Percentiles rank a stretch among this genome's conserved stretches.
Evolutionary conservation across 2,329 filamentous ascomycete species (phyloP).

Genomic region (Penicillium sp.): DNA sequence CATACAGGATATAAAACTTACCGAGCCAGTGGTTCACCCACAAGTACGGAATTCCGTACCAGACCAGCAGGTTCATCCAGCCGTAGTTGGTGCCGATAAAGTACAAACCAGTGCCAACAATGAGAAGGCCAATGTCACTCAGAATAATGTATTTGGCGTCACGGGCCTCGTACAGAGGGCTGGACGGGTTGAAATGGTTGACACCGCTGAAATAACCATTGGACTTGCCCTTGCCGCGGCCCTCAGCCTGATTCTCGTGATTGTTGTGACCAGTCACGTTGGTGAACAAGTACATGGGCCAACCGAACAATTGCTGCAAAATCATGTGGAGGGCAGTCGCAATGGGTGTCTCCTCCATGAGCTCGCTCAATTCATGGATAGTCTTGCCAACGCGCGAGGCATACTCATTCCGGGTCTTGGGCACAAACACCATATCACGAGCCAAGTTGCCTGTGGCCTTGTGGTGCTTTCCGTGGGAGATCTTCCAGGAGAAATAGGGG

Average conservation of each 20-base stretch:
- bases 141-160: constrained; percentile 81
- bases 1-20: constrained; percentile 49
- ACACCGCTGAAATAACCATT: constrained; percentile 77
- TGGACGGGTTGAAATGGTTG: constrained; percentile 88
- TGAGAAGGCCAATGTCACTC: constrained; percentile 73
- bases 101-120: constrained; percentile 58
- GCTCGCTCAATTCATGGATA: constrained; percentile 75
- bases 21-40: constrained; percentile 99
- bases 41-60: constrained; percentile 91
- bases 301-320: constrained; percentile 82
- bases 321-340: constrained; percentile 69
- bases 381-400: constrained; percentile 68
- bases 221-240: constrained; percentile 83
- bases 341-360: constrained; percentile 91
- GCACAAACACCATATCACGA: constrained; percentile 99
- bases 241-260: constrained; percentile 86
- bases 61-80: constrained; percentile 79
- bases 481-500: constrained; percentile 99
- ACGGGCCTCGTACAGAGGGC: constrained; percentile 85
- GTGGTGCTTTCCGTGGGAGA: constrained; percentile 99
- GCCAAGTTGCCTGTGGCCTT: constrained; percentile 97
- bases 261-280: constrained; percentile 96
- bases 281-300: constrained; percentile 82
- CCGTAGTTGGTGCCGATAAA: constrained; percentile 71
- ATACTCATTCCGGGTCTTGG: constrained; percentile 77